phyloP scores from a whole-genome alignment of 2,329 filamentous ascomycete genomes.

The Ophiostoma piceae region DNA sequence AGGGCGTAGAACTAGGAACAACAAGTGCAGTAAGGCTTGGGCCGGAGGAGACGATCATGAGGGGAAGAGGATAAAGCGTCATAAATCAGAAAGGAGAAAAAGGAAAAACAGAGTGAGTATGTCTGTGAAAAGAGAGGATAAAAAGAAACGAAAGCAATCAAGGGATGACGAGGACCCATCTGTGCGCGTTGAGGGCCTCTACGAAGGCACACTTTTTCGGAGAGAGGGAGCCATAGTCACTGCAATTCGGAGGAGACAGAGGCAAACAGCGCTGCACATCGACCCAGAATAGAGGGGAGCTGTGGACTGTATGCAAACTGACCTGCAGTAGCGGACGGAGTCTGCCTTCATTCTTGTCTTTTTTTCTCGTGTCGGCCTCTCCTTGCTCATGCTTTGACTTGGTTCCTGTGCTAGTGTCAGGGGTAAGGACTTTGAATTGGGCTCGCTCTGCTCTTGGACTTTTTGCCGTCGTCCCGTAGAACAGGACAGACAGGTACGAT shows the following conservation, averaged over 20 bases:
- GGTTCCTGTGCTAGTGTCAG: slow-evolving; percentile 8
- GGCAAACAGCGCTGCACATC: neutral
- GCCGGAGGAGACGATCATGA: neutral
- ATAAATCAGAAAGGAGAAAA: neutral
- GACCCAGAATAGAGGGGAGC: neutral
- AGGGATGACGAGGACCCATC: neutral
- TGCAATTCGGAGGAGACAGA: neutral
- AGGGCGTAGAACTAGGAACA: slow-evolving; percentile 10
- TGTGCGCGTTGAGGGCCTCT: neutral
- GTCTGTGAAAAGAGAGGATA: neutral
- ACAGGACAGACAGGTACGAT: neutral
- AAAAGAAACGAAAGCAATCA: slow-evolving; percentile 1
- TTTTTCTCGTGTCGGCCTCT: neutral
- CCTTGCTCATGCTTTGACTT: neutral
- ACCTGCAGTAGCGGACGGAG: slow-evolving; percentile 7
- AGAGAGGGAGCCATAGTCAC: neutral
- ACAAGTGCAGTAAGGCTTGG: neutral
- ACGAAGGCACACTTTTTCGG: neutral
- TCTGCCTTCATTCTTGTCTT: neutral
- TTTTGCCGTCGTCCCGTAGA: neutral
- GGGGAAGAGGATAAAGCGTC: slow-evolving; percentile 3
- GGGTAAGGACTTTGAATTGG: neutral
- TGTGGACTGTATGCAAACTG: neutral
- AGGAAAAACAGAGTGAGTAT: neutral
- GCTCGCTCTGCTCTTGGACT: too few species aligned